Evolutionary conservation across 768 basidiomycete genomes (phyloP), one percentile per base, ranked within the genome.

Genomic region (Pseudohyphozyma bogoriensis): DNA sequence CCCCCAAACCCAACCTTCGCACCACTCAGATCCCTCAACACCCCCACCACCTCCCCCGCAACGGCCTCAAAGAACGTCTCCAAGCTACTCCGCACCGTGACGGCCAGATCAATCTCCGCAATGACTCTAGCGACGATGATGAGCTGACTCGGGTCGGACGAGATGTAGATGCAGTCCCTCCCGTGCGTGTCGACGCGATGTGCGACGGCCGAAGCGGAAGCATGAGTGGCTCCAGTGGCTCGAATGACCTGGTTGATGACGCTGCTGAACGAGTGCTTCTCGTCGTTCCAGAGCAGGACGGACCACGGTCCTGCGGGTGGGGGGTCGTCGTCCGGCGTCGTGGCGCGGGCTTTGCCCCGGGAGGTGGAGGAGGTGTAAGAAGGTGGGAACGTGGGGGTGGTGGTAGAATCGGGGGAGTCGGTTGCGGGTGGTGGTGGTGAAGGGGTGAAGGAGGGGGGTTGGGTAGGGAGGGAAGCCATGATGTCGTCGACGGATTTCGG

Each of bases 271-370:
- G 89, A 90, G 73, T 96, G 95, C 68, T 92, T 93, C 73, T 99
- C 95, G 73, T 95, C 92, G 75, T 92, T 91, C 91, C 91, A 96
- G 7, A 97, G 74, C 31, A 93, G 78, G 59, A 96, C 79, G 46
- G 85, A 84, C 68, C 62, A 68, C 4, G 69, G 60, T 0, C 64
- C 66, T 29, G 65, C 0, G 86, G 86, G 1, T 84, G 79, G n/a
- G 75, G 72, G 0, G 85, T 81, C 69, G 90, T 87, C 58, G 88
- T 84, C 0, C 87, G 87, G 2, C 87, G 87, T 70, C 80, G 83
- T 69, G 86, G 86, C 24, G 93, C 78, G 5, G 85, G 87, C 68
- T 33, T 54, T 54, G 18, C 53, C 53, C 18, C 53, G 53, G 3
- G 53, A 42, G 53, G 53, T 54, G 29, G 53, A 32, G 28, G 53